Percentiles rank a stretch among this genome's conserved stretches.
Conservation (phyloP, 1,284 basidiomycete species). For the Cutaneotrichosporon curvatum region DNA sequence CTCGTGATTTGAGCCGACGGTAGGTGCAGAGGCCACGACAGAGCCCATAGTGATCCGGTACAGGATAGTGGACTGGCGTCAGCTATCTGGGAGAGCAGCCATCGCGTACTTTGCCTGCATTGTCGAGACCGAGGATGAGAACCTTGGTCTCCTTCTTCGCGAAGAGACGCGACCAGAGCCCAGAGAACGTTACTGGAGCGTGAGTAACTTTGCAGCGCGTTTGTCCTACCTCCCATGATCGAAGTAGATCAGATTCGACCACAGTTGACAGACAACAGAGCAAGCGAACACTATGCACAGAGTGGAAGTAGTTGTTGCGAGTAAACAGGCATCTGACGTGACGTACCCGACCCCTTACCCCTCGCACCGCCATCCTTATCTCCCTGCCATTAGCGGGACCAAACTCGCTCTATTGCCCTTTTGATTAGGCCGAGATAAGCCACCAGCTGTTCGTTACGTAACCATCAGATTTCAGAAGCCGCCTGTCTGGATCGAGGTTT, state of each 20-base stretch:
- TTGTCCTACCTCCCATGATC: constrained; percentile 25
- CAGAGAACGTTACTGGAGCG: constrained; percentile 41
- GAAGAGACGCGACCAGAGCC: constrained; percentile 49
- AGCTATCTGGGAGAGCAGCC: background rate
- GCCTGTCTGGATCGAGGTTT: too few relatives aligned
- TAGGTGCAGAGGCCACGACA: constrained; percentile 50
- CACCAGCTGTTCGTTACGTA: too few relatives aligned
- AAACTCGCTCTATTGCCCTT: background rate
- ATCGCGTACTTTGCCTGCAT: constrained; percentile 47
- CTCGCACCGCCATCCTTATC: too few relatives aligned
- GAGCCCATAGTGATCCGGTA: constrained; percentile 52
- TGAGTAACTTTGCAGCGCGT: background rate
- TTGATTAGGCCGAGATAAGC: too few relatives aligned
- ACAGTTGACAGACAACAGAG: too few relatives aligned
- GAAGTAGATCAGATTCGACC: background rate
- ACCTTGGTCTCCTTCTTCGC: constrained; percentile 49
- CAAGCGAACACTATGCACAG: too few relatives aligned
- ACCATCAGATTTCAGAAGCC: too few relatives aligned
- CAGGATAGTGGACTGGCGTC: constrained; percentile 45
- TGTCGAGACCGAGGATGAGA: constrained; percentile 48
- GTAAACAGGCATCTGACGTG: too few relatives aligned
- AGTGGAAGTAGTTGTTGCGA: too few relatives aligned
- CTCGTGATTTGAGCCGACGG: constrained; percentile 48
- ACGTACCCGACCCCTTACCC: too few relatives aligned
- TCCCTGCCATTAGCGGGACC: constrained; percentile 1